Evolutionary conservation across 805 yeast species (phyloP).

Genomic region (Peterozyma xylosa): DNA sequence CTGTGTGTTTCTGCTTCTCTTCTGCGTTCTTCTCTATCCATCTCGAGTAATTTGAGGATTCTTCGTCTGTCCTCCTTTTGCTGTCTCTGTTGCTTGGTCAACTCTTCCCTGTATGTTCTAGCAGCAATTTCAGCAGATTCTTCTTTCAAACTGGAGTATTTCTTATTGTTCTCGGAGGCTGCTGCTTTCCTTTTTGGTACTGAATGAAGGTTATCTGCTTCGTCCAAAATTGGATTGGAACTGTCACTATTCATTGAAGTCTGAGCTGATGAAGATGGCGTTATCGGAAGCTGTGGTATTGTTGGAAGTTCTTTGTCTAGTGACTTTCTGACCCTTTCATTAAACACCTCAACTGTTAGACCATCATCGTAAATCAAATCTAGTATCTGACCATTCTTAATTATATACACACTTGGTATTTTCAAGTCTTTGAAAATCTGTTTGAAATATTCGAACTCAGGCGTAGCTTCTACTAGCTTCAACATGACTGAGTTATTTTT

Average conservation of each 20-base stretch:
- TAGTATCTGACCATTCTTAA: conserved; percentile 39
- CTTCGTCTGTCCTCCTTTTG: conserved; percentile 48
- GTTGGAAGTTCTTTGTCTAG: conserved; percentile 9
- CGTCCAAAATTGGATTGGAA: background rate
- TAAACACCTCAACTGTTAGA: conserved; percentile 19
- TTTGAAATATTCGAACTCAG: conserved; percentile 38
- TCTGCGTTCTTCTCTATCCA: conserved; percentile 39
- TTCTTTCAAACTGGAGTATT: conserved; percentile 25
- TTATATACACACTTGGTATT: conserved; percentile 51
- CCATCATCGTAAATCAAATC: conserved; percentile 30
- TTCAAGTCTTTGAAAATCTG: conserved; percentile 46
- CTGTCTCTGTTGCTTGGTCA: conserved; percentile 23
- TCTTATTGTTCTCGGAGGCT: conserved; percentile 3
- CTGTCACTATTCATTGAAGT: conserved; percentile 4
- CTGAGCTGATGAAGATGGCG: conserved; percentile 7
- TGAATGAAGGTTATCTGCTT: background rate
- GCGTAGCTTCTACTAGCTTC: conserved; percentile 29
- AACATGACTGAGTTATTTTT: conserved; percentile 30
- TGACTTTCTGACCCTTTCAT: conserved; percentile 15
- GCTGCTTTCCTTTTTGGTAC: conserved; percentile 8
- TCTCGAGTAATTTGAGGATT: conserved; percentile 41
- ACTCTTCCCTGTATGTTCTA: conserved; percentile 28
- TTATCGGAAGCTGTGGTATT: background rate
- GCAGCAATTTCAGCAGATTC: conserved; percentile 32
- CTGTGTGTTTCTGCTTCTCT: conserved; percentile 5